Evolutionary conservation across 306 rosid genomes (phyloP).

Genomic region (Vigna hirtella): DNA sequence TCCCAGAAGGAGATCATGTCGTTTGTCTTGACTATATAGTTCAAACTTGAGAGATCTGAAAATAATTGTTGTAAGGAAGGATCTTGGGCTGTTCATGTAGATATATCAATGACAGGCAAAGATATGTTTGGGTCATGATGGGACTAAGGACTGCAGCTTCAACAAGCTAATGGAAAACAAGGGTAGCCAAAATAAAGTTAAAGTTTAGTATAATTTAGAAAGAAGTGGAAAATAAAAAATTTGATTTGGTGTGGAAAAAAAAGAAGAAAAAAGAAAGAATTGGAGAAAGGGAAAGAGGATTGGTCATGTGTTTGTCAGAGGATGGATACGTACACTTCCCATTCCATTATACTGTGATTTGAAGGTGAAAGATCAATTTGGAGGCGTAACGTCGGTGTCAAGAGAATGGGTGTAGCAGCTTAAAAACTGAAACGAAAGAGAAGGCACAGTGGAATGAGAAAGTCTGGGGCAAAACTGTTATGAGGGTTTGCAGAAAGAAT

Average conservation of each 20-base stretch:
- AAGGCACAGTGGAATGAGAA: conserved; percentile 57
- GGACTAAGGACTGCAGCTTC: conserved; percentile 32
- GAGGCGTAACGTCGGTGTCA: conserved; percentile 62
- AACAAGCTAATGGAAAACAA: conserved; percentile 19
- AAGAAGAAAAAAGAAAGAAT: background rate
- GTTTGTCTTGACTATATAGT: conserved; percentile 40
- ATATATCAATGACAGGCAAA: conserved; percentile 40
- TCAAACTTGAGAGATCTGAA: conserved; percentile 27
- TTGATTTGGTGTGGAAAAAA: background rate
- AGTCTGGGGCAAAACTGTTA: conserved; percentile 40
- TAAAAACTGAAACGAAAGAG: conserved; percentile 53
- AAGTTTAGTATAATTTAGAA: background rate
- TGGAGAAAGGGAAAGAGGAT: conserved; percentile 10
- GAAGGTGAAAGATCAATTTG: conserved; percentile 45
- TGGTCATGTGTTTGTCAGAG: conserved; percentile 47
- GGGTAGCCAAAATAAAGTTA: background rate
- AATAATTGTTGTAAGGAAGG: conserved; percentile 21
- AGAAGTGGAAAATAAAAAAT: background rate
- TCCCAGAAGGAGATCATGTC: conserved; percentile 42
- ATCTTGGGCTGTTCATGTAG: conserved; percentile 43
- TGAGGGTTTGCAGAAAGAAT: conserved; percentile 47
- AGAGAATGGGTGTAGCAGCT: conserved; percentile 37
- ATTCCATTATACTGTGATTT: conserved; percentile 31
- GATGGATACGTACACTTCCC: conserved; percentile 11
- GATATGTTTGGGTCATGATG: conserved; percentile 42